Conservation (phyloP, 768 basidiomycete species). For the Termitomyces sp. region DNA sequence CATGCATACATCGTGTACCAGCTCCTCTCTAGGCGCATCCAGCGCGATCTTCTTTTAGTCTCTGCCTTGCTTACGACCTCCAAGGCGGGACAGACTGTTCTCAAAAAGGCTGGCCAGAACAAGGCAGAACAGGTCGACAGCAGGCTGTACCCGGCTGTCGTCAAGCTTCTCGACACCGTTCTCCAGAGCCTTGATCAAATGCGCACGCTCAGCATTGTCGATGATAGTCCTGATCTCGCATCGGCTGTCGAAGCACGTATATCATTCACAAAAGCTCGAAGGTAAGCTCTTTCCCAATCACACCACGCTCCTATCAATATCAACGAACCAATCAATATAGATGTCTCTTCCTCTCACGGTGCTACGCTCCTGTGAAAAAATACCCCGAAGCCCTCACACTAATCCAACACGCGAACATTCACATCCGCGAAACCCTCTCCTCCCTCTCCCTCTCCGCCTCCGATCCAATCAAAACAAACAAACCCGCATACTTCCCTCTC, state of each 20-base stretch:
- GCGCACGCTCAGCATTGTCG: slow-evolving; percentile 77
- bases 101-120: slow-evolving; percentile 26
- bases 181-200: slow-evolving; percentile 85
- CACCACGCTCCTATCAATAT: not conserved
- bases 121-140: slow-evolving; percentile 52
- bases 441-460: slow-evolving; percentile 42
- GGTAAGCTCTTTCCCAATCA: slow-evolving; percentile 37
- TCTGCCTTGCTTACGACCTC: slow-evolving; percentile 53
- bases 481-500: slow-evolving; percentile 56
- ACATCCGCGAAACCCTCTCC: slow-evolving; percentile 69
- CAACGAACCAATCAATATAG: slow-evolving; percentile 27
- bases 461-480: slow-evolving; percentile 41
- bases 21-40: slow-evolving; percentile 80
- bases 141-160: slow-evolving; percentile 78
- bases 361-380: slow-evolving; percentile 66
- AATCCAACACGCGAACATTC: slow-evolving; percentile 65
- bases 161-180: slow-evolving; percentile 84
- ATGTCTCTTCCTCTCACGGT: slow-evolving; percentile 72
- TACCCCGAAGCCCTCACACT: slow-evolving; percentile 73
- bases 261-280: slow-evolving; percentile 69
- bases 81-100: slow-evolving; percentile 15
- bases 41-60: slow-evolving; percentile 82
- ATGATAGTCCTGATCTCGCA: slow-evolving; percentile 82
- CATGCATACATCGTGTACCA: slow-evolving; percentile 88
- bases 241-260: slow-evolving; percentile 74